phyloP scores from a whole-genome alignment of 2,329 filamentous ascomycete genomes.

The Ceratocystis papillata region DNA sequence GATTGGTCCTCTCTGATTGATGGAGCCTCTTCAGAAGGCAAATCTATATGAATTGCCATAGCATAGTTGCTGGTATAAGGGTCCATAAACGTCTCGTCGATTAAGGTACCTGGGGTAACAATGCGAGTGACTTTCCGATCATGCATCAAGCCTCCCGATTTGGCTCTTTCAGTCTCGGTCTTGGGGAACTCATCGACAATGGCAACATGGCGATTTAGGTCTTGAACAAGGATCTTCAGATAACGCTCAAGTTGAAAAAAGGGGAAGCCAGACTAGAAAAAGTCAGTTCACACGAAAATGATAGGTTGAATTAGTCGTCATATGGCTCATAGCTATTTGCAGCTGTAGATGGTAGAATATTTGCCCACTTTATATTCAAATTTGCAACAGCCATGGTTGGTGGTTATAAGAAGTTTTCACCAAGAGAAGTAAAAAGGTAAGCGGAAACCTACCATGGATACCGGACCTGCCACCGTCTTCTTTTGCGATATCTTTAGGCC shows the following conservation, averaged over 20 bases:
- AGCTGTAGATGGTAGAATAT: background rate
- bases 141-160: constrained; percentile 61
- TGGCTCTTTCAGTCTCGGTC: constrained; percentile 52
- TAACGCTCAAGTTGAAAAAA: constrained; percentile 87
- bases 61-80: constrained; percentile 89
- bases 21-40: background rate
- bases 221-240: constrained; percentile 84
- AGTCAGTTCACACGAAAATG: background rate
- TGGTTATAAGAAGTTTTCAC: background rate
- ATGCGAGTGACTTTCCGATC: constrained; percentile 76
- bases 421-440: constrained; percentile 25
- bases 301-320: background rate
- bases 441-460: constrained; percentile 61
- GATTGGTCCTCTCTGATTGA: background rate
- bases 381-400: background rate
- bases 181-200: constrained; percentile 88
- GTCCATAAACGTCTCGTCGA: constrained; percentile 96
- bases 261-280: constrained; percentile 71
- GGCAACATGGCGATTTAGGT: constrained; percentile 81
- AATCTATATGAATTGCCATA: constrained; percentile 59
- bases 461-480: constrained; percentile 64
- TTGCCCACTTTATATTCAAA: too few species aligned
- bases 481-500: constrained; percentile 78
- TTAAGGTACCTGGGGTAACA: constrained; percentile 86
- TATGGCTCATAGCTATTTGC: background rate